Evolutionary conservation across 2,329 filamentous ascomycete genomes (phyloP).

Genomic region (Penicillium sumatraense): DNA sequence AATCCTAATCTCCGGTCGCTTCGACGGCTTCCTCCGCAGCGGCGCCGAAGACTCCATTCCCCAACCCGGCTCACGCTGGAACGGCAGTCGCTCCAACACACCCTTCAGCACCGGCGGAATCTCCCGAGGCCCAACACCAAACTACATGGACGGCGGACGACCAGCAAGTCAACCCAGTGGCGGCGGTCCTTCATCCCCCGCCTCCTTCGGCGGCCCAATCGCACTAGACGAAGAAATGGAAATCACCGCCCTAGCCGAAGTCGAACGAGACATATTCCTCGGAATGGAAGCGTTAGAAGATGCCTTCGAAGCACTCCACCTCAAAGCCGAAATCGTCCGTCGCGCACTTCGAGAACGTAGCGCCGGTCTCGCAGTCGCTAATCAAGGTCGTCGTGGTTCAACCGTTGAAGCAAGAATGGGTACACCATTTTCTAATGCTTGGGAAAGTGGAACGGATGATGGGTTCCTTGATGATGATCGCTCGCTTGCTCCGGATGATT

Average conservation of each 20-base stretch:
- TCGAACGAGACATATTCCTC: constrained; percentile 89
- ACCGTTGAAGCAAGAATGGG: constrained; percentile 47
- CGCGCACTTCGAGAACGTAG: constrained; percentile 79
- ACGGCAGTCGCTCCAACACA: constrained; percentile 46
- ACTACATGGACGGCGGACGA: constrained; percentile 46
- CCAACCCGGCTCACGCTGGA: constrained; percentile 30
- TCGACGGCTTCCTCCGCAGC: constrained; percentile 94
- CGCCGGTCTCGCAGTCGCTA: constrained; percentile 68
- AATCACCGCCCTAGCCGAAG: constrained; percentile 84
- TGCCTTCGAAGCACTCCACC: constrained; percentile 89
- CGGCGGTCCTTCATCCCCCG: constrained; percentile 56
- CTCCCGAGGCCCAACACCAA: constrained; percentile 40
- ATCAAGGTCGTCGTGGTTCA: constrained; percentile 48
- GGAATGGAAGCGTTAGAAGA: constrained; percentile 96
- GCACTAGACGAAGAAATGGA: constrained; percentile 94
- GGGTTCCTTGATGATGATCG: constrained; percentile 51
- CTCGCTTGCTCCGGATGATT: constrained; percentile 54
- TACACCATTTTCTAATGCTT: constrained; percentile 42
- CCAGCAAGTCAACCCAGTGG: constrained; percentile 46
- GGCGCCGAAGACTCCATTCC: constrained; percentile 69
- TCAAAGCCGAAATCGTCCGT: constrained; percentile 79
- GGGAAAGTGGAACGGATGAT: constrained; percentile 50
- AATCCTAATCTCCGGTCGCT: constrained; percentile 88
- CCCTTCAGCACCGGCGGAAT: constrained; percentile 38
- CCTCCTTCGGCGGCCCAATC: constrained; percentile 72